Evolutionary conservation across 192 early-diverging fungal genomes (phyloP).

Genomic region (Funneliformis mosseae): DNA sequence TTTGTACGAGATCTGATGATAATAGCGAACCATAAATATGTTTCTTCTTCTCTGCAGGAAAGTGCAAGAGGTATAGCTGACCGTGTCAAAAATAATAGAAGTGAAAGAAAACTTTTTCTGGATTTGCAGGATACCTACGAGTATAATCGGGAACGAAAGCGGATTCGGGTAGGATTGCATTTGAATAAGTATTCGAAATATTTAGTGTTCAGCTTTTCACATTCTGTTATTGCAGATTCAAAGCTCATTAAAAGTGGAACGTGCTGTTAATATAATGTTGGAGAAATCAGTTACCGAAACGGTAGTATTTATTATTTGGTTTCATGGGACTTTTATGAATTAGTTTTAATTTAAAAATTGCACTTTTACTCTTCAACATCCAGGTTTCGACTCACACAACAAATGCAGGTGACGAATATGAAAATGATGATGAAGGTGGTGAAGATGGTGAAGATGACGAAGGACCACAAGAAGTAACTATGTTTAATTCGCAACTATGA

Average conservation of each 20-base stretch:
- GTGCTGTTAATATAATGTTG: background rate
- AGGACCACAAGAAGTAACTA: background rate
- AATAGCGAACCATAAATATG: background rate
- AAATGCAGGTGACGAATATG: background rate
- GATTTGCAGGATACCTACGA: background rate
- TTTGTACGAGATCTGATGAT: background rate
- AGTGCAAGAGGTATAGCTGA: background rate
- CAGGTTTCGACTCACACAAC: background rate
- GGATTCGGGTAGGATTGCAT: background rate
- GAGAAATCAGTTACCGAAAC: background rate
- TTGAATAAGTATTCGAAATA: background rate
- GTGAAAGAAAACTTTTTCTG: background rate
- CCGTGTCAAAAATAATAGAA: background rate
- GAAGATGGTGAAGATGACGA: too few relatives aligned
- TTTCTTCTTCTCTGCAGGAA: background rate
- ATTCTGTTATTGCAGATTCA: conserved; percentile 1
- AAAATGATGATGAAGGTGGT: too few relatives aligned
- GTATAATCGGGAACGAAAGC: background rate
- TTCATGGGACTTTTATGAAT: background rate
- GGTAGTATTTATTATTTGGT: conserved; percentile 14
- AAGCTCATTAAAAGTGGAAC: conserved; percentile 11
- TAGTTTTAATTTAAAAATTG: background rate
- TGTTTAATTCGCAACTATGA: background rate
- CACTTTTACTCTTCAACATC: background rate
- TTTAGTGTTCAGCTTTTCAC: background rate